phyloP scores from a whole-genome alignment of 345 rosid species.

The Citropsis articulata region DNA sequence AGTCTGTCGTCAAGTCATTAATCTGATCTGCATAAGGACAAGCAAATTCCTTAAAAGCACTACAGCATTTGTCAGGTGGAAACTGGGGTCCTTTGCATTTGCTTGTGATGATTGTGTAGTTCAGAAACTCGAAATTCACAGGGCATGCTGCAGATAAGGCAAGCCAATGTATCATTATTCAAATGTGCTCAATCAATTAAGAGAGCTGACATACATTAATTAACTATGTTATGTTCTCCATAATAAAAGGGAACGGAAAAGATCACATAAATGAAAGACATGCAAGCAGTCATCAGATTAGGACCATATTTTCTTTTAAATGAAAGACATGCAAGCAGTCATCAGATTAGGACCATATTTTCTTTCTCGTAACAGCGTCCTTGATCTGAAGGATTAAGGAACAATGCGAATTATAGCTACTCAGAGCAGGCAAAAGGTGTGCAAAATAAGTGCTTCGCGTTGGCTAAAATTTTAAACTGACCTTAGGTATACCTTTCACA shows the following conservation, averaged over 20 bases:
- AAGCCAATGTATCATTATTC: neutral
- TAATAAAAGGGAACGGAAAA: neutral
- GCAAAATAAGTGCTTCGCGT: neutral
- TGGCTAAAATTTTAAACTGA: neutral
- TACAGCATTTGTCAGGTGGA: conserved; percentile 44
- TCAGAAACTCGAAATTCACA: conserved; percentile 57
- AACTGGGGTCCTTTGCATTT: conserved; percentile 56
- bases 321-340: neutral
- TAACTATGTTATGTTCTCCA: neutral
- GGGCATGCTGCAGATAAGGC: conserved; percentile 45
- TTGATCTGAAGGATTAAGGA: neutral
- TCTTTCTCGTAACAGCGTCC: neutral
- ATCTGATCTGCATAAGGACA: conserved; percentile 48
- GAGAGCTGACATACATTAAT: neutral
- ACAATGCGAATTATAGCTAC: neutral
- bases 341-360: neutral
- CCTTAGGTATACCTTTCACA: neutral
- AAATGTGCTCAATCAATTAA: neutral
- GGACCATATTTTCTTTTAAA: neutral
- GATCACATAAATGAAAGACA: neutral
- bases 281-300: neutral
- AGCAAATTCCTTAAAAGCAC: conserved; percentile 53
- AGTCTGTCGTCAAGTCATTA: conserved; percentile 47
- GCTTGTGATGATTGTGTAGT: conserved; percentile 50
- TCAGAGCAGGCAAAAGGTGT: neutral